These are phyloP conservation scores for Leccinum uliginosum DNA, from an alignment of 768 basidiomycete species.

Conservation along the genomic window DNA sequence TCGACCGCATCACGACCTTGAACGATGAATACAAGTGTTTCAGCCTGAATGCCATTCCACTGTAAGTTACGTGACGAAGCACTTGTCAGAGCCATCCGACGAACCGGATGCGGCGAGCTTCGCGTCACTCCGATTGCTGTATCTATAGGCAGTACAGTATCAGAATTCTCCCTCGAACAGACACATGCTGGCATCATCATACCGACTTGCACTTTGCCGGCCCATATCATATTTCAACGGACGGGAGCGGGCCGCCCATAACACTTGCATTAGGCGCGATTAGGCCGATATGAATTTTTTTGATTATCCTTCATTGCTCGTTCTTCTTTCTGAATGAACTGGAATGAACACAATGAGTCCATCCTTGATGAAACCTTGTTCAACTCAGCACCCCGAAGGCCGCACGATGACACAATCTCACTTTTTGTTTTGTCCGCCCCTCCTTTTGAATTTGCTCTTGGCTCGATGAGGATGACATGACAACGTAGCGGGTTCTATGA, in stretches of 20 bases:
- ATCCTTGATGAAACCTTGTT: conserved; percentile 1
- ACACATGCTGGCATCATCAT: neutral
- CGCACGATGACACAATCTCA: neutral
- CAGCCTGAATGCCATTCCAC: neutral
- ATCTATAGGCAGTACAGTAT: neutral
- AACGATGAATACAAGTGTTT: neutral
- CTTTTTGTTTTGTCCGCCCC: neutral
- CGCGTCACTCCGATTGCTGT: neutral
- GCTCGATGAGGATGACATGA: neutral
- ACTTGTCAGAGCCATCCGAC: neutral
- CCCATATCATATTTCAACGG: neutral
- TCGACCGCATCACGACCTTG: neutral
- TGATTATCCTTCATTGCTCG: neutral
- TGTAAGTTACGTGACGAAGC: neutral
- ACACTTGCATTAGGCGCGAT: conserved; percentile 4
- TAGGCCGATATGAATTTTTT: conserved; percentile 9
- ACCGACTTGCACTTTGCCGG: neutral
- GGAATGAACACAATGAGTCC: neutral
- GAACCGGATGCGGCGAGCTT: neutral
- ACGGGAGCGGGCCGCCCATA: conserved; percentile 17
- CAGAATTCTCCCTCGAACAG: conserved; percentile 1
- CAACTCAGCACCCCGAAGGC: neutral
- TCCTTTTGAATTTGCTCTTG: neutral
- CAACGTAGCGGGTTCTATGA: neutral
- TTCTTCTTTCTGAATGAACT: neutral